A percentile compares a stretch with the other conserved stretches of the same genome.
These are phyloP conservation scores for Paraconiothyrium sp. DNA, from an alignment of 2,329 filamentous ascomycete genomes.

Conservation along the genomic window DNA sequence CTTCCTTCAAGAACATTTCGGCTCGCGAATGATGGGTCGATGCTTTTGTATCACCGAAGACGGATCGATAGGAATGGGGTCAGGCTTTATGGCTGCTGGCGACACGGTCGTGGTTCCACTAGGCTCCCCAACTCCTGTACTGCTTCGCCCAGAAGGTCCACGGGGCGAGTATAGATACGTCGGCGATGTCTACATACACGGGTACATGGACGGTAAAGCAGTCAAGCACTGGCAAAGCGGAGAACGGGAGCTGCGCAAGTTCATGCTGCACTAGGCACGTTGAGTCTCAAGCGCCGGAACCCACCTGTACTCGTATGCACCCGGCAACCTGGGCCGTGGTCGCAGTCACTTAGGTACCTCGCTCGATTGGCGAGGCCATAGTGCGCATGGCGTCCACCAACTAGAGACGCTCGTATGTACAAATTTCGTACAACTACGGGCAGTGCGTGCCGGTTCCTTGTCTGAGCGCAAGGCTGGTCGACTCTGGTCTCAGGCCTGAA, in stretches of 20 bases:
- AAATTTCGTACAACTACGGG: neutral
- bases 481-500: neutral
- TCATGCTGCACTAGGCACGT: conserved; percentile 13
- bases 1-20: conserved; percentile 29
- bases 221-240: conserved; percentile 29
- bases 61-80: conserved; percentile 44
- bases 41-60: conserved; percentile 30
- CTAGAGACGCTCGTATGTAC: too few relatives aligned
- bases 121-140: conserved; percentile 48
- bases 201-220: conserved; percentile 49
- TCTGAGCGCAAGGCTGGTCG: neutral
- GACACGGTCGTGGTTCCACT: conserved; percentile 49
- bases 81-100: conserved; percentile 39
- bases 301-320: too few relatives aligned
- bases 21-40: conserved; percentile 32
- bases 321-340: too few relatives aligned
- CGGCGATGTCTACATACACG: conserved; percentile 49
- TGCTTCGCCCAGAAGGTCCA: conserved; percentile 38
- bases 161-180: conserved; percentile 40
- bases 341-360: too few relatives aligned
- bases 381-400: too few relatives aligned
- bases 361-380: too few relatives aligned
- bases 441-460: neutral
- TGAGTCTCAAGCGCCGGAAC: too few relatives aligned
- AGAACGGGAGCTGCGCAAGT: conserved; percentile 18